phyloP scores from a whole-genome alignment of 2,329 filamentous ascomycete species.

The Dactylonectria macrodidyma region DNA sequence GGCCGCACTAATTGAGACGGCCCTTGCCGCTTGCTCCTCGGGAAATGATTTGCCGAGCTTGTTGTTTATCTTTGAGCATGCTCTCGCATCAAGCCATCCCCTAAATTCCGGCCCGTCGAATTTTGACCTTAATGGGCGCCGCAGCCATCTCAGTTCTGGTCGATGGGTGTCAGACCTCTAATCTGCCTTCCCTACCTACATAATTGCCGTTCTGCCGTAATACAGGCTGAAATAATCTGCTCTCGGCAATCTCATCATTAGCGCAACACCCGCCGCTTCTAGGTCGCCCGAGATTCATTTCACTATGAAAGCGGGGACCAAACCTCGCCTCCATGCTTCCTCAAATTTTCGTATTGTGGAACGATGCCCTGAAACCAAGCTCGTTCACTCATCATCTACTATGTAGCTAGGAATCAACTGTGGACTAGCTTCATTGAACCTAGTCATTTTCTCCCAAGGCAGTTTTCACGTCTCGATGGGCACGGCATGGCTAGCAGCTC shows the following conservation, averaged over 20 bases:
- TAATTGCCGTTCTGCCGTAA: neutral
- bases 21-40: neutral
- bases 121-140: neutral
- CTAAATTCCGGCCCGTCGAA: neutral
- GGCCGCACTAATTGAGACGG: neutral
- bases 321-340: neutral
- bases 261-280: neutral
- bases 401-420: too few relatives aligned
- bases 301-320: neutral
- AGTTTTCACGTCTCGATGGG: too few relatives aligned
- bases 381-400: too few relatives aligned
- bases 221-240: neutral
- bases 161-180: neutral
- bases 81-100: neutral
- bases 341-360: neutral
- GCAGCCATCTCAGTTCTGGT: neutral
- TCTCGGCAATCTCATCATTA: neutral
- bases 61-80: neutral
- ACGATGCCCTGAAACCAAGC: neutral
- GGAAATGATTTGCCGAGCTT: conserved; percentile 3
- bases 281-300: neutral
- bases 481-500: too few relatives aligned
- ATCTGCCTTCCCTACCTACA: neutral
- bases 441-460: too few relatives aligned
- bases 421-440: too few relatives aligned